A percentile compares a stretch with the other conserved stretches of the same genome.
Conservation (phyloP, 2,329 filamentous ascomycete species). For the Chaetomiaceae sp. region DNA sequence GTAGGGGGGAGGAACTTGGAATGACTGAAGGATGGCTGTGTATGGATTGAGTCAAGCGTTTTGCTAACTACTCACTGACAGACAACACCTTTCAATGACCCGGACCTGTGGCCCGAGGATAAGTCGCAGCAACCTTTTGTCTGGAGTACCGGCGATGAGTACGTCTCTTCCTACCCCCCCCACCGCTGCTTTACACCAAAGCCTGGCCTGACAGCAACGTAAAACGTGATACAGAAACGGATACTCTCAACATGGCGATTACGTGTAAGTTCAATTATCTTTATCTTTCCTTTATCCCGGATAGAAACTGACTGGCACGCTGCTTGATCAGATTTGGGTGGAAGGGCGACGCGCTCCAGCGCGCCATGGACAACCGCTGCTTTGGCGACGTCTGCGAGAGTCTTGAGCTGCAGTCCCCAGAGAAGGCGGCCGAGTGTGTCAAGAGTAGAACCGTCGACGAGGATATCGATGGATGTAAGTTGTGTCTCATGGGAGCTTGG, state of each 20-base stretch:
- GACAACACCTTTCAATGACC: slow-evolving; percentile 12
- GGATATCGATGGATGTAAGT: slow-evolving; percentile 26
- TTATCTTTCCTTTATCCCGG: too few relatives aligned
- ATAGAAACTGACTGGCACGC: too few relatives aligned
- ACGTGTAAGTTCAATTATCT: too few relatives aligned
- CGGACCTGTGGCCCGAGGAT: slow-evolving; percentile 14
- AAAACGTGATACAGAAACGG: slow-evolving; percentile 30
- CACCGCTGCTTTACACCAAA: accelerated
- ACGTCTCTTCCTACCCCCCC: slow-evolving; percentile 5
- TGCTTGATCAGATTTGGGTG: too few relatives aligned
- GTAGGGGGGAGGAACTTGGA: too few relatives aligned
- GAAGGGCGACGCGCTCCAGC: slow-evolving; percentile 12
- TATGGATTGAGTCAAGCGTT: too few relatives aligned
- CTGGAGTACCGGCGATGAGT: slow-evolving; percentile 18
- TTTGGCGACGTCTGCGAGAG: slow-evolving; percentile 8
- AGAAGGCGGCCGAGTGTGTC: slow-evolving; percentile 19
- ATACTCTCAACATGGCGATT: slow-evolving; percentile 19
- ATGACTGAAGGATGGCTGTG: too few relatives aligned
- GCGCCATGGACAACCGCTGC: slow-evolving; percentile 17
- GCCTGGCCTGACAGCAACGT: not conserved
- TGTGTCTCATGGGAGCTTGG: too few relatives aligned
- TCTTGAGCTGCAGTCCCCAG: slow-evolving; percentile 14
- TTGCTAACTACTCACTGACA: too few relatives aligned
- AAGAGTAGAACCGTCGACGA: slow-evolving; percentile 7
- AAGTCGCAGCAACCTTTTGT: slow-evolving; percentile 18